Evolutionary conservation across 495 filamentous ascomycete species (phyloP).

Genomic region (Aspergillus bertholletiae): DNA sequence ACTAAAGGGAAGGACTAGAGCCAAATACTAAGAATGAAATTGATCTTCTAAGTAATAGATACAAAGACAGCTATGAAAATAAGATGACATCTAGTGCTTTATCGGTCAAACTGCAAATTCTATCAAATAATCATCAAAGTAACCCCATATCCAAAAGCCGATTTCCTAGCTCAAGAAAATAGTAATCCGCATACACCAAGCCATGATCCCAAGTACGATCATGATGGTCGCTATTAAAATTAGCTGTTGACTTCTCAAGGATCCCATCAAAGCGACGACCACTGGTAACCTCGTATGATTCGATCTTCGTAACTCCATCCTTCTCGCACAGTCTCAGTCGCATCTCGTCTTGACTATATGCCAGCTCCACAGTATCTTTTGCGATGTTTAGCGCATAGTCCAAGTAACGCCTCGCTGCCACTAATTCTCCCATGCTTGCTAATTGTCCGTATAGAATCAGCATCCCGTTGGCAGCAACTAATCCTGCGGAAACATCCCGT

Average conservation of each 20-base stretch:
- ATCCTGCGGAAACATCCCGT: slow-evolving; percentile 35
- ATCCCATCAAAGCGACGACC: slow-evolving; percentile 12
- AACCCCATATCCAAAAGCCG: slow-evolving; percentile 21
- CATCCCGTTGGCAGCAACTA: slow-evolving; percentile 40
- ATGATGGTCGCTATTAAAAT: slow-evolving; percentile 27
- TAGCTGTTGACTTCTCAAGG: slow-evolving; percentile 34
- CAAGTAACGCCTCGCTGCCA: too few relatives aligned
- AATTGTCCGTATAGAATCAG: slow-evolving; percentile 30
- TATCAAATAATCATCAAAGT: too few relatives aligned
- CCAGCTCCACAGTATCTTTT: slow-evolving; percentile 28
- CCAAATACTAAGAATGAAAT: too few relatives aligned
- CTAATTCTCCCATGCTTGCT: background rate
- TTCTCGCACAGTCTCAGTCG: too few relatives aligned
- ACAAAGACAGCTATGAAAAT: too few relatives aligned
- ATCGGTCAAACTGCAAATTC: too few relatives aligned
- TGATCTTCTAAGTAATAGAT: too few relatives aligned
- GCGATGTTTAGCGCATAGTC: slow-evolving; percentile 30
- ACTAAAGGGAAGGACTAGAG: too few relatives aligned
- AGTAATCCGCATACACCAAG: slow-evolving; percentile 48
- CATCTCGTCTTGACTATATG: slow-evolving; percentile 14
- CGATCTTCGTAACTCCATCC: too few relatives aligned
- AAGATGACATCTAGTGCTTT: too few relatives aligned
- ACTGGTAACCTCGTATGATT: background rate
- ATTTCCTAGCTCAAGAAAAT: slow-evolving; percentile 43
- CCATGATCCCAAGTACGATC: slow-evolving; percentile 33